Evolutionary conservation across 2,329 filamentous ascomycete genomes (phyloP), one percentile per base, ranked within the genome.

Genomic region (Clonostachys chloroleuca): DNA sequence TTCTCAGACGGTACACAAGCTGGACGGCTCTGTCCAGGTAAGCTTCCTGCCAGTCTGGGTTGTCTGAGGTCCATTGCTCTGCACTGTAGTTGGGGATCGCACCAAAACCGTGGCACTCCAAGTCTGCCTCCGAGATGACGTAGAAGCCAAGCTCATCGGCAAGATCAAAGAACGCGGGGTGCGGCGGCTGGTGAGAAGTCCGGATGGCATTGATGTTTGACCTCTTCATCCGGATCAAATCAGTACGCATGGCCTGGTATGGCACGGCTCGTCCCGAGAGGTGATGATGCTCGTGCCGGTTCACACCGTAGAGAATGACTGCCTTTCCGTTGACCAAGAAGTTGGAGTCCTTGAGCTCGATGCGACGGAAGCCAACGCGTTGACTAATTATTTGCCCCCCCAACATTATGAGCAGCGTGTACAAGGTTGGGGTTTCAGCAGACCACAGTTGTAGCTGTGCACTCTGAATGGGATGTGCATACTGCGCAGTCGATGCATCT

Each of bases 131-230:
- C 42, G 73, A 72, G 52, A 77, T 73, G 3, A 77, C 75, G 78
- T 81, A 87, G 12, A 87, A 66, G 0, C 83, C 83, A 16, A 86
- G 69, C 59, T 86, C 80, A 51, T 86, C 81, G 6, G 78, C 78
- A 1, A 86, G 63, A 45, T 82, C 78, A 33, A 81, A 78, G 3
- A 87, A 56, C 4, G 69, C 66, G 1, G 79, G 75, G 52, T 86
- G 75, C 13, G 78, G 81, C 0, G 83, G 81, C 50, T 89, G 83
- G 58, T 89, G 86, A 2, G 78, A 84, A 45, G 79, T 84, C 0
- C 86, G 80, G 6, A 89, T 71, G 1, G 85, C 81, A 52, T 89
- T 89, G 65, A 89, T 75, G 55, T 88, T 88, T 67, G 86, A 77
- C 6, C 64, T 69, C 62, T 89, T 89, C 84, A 89, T 89, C 5